A percentile compares a stretch with the other conserved stretches of the same genome.
phyloP scores from a whole-genome alignment of 2,329 filamentous ascomycete species.

The Sporothrix luriei region DNA sequence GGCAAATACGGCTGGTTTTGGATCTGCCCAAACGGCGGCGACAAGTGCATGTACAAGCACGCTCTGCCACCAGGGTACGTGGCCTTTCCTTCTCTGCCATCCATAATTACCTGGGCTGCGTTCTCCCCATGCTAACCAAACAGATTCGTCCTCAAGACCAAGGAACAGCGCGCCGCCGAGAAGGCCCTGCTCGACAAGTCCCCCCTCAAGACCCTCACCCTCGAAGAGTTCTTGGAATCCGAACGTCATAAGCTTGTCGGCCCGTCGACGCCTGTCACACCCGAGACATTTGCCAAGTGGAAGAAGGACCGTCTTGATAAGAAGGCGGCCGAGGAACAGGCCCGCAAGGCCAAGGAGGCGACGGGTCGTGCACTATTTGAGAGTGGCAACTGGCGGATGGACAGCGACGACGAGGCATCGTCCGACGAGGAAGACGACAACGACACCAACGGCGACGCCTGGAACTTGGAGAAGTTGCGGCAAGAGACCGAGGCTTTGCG shows the following conservation, averaged over 20 bases:
- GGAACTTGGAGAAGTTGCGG: conserved; percentile 81
- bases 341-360: conserved; percentile 87
- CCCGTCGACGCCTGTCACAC: conserved; percentile 87
- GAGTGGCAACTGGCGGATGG: conserved; percentile 84
- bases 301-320: conserved; percentile 93
- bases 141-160: conserved; percentile 95
- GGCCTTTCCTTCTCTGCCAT: background rate
- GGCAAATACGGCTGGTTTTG: conserved; percentile 99
- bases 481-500: conserved; percentile 79
- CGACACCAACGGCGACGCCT: conserved; percentile 55
- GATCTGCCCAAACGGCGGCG: conserved; percentile 92
- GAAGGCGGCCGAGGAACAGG: conserved; percentile 92
- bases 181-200: conserved; percentile 96
- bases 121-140: conserved; percentile 31
- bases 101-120: background rate
- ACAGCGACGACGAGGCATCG: conserved; percentile 63
- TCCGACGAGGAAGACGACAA: conserved; percentile 64
- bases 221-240: conserved; percentile 96
- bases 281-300: conserved; percentile 93
- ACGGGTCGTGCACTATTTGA: conserved; percentile 95
- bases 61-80: conserved; percentile 88
- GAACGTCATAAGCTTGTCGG: conserved; percentile 95
- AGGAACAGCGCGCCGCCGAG: conserved; percentile 92
- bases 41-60: conserved; percentile 99
- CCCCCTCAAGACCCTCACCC: conserved; percentile 86